Conservation (phyloP, 305 asterid genomes). For the Fraxinus velutina region DNA sequence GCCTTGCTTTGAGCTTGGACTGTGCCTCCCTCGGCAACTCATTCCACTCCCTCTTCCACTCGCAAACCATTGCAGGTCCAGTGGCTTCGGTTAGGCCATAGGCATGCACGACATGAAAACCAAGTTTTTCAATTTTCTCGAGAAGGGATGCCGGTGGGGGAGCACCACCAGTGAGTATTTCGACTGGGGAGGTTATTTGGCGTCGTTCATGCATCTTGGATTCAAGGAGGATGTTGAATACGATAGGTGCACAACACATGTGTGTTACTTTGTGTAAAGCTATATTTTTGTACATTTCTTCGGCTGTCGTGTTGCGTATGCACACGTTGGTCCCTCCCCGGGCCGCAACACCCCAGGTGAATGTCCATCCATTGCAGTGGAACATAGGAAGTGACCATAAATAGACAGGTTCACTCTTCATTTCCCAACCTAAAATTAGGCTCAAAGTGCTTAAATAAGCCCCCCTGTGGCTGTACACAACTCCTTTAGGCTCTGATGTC, state of each 20-base stretch:
- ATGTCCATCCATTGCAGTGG: conserved; percentile 38
- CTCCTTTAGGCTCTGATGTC: conserved; percentile 58
- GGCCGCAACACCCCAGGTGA: conserved; percentile 36
- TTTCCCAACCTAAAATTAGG: conserved; percentile 49
- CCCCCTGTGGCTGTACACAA: conserved; percentile 63
- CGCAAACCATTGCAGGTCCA: conserved; percentile 29
- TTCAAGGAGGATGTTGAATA: conserved; percentile 22
- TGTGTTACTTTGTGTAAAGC: conserved; percentile 29
- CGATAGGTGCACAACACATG: conserved; percentile 31
- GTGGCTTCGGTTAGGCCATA: conserved; percentile 36
- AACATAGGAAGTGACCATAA: conserved; percentile 40
- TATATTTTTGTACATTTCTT: conserved; percentile 25
- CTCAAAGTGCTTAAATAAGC: conserved; percentile 59
- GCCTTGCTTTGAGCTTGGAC: conserved; percentile 31
- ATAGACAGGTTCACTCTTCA: conserved; percentile 35
- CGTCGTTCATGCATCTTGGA: conserved; percentile 16
- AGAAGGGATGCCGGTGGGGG: conserved; percentile 27
- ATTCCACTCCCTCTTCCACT: conserved; percentile 27
- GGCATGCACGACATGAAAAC: conserved; percentile 28
- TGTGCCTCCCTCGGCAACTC: conserved; percentile 15
- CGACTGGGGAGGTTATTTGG: background rate
- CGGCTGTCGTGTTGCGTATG: conserved; percentile 25
- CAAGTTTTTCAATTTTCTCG: conserved; percentile 19
- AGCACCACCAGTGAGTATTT: conserved; percentile 28
- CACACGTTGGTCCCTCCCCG: conserved; percentile 34